Conservation (phyloP, 2,329 filamentous ascomycete species). For the Trichocomaceae sp. region DNA sequence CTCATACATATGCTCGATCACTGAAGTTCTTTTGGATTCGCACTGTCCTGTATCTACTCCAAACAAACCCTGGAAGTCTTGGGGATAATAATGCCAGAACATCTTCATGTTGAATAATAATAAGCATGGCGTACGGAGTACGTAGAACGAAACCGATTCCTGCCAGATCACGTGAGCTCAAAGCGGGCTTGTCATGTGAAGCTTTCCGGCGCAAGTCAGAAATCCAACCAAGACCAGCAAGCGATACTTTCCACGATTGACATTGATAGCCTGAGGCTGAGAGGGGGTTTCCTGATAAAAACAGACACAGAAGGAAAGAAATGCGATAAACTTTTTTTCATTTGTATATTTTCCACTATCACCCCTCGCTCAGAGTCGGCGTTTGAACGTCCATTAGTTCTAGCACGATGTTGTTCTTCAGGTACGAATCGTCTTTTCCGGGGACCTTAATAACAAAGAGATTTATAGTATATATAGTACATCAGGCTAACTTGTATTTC, state of each 20-base stretch:
- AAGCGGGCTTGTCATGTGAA: background rate
- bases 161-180: background rate
- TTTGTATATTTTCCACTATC: background rate
- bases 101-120: no score
- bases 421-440: constrained; percentile 25
- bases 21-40: background rate
- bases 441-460: background rate
- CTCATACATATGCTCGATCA: background rate
- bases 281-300: background rate
- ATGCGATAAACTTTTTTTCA: background rate
- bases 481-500: background rate
- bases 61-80: background rate
- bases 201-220: background rate
- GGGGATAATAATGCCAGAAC: background rate
- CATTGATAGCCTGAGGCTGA: background rate
- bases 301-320: background rate
- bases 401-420: constrained; percentile 47
- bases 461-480: background rate
- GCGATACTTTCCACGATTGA: background rate
- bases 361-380: background rate
- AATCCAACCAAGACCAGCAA: background rate
- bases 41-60: background rate
- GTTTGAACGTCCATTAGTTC: background rate
- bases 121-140: no score
- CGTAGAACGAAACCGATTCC: no score